Evolutionary conservation across 495 filamentous ascomycete genomes (phyloP).

Genomic region (Aspergillus panamensis): DNA sequence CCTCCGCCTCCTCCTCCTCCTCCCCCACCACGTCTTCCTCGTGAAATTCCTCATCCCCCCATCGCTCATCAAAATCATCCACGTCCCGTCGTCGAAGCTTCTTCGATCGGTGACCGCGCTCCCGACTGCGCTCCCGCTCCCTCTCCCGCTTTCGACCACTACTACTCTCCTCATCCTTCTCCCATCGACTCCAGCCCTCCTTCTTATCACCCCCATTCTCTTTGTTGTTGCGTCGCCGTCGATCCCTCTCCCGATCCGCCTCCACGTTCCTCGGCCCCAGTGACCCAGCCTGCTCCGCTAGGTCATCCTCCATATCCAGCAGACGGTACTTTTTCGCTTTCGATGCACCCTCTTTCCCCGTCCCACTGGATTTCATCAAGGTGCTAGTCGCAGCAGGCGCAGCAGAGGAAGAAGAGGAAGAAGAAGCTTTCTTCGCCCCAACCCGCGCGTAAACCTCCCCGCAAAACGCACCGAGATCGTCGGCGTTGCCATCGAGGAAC

Average conservation of each 20-base stretch:
- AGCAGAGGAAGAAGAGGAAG: conserved; percentile 6
- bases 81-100: conserved; percentile 51
- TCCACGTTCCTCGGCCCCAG: conserved; percentile 51
- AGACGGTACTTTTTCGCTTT: conserved; percentile 70
- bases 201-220: conserved; percentile 35
- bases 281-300: conserved; percentile 30
- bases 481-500: conserved; percentile 52
- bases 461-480: conserved; percentile 50
- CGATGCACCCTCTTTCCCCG: conserved; percentile 19
- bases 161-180: conserved; percentile 28
- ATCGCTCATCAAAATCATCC: conserved; percentile 67
- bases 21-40: conserved; percentile 39
- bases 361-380: background rate
- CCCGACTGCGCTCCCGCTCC: conserved; percentile 43
- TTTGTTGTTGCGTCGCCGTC: conserved; percentile 49
- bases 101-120: conserved; percentile 46
- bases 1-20: conserved; percentile 28
- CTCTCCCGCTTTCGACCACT: conserved; percentile 33
- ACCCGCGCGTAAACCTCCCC: conserved; percentile 51
- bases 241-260: conserved; percentile 43
- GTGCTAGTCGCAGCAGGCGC: background rate
- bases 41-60: conserved; percentile 72
- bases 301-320: conserved; percentile 78
- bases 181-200: too few relatives aligned
- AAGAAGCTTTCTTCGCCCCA: conserved; percentile 17